Base-by-base conservation (phyloP, 2,329 filamentous ascomycete genomes). In the Hypomyces rosellus region DNA sequence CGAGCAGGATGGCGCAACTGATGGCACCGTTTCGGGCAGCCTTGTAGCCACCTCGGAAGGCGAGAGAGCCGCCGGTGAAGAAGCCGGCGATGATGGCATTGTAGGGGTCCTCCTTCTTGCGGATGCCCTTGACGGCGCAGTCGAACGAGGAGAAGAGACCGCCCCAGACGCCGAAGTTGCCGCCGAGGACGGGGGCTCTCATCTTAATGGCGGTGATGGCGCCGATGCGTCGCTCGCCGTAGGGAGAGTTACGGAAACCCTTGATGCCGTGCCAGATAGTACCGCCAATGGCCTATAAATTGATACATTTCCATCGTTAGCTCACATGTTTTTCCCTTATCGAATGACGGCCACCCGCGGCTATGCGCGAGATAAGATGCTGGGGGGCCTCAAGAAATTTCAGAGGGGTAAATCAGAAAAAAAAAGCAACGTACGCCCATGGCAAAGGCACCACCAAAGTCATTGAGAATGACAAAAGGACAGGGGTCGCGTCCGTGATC, bases 81-180 rank as follows among this genome's bases (percentile, higher is more conserved):
- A 96, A 96, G 48, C 93, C 93, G 39, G 92, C 93, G 61, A 92
- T 95, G 68, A 99, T 97, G 63, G 91, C 90, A 74, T 97, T 97
- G 76, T 90, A 97, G 13, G 93, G 90, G 68, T 97, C 93, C 71
- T 99, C 93, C 84, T 96, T 97, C 78, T 93, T 89, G 58, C 90
- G 78, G 50, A 92, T 75, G 51, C 92, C 92, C 78, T 97, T 99
- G 55, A 96, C 88, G 18, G 91, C 88, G 75, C 93, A 99, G 74
- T 99, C 93, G 65, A 92, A 97, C 55, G 89, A 95, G 62, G 85
- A 89, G 78, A 97, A 97, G 51, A 97, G 76, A 59, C 93, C 93
- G 66, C 93, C 92, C 92, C 93, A 97, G 51, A 95, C 89, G 63
- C 92, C 92, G 63, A 97, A 99, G 77, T 99, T 99, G 64, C 93